Conservation (phyloP, 176 grass and related monocot species). For the Carex myosuroides region DNA sequence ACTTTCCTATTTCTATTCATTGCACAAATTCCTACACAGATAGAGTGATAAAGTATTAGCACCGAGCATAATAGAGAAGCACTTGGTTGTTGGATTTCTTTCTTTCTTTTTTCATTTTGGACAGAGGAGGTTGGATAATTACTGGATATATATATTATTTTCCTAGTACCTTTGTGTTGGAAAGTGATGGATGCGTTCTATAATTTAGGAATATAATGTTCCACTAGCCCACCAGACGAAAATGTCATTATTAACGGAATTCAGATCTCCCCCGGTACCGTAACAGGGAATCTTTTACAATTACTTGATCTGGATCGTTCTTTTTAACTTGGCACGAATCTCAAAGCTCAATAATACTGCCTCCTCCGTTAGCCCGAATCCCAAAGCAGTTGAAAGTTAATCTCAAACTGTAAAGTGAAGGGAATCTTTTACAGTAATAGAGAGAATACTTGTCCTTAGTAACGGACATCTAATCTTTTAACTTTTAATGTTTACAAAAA, state of each 20-base stretch:
- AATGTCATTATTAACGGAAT: background rate
- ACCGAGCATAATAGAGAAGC: background rate
- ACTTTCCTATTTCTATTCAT: background rate
- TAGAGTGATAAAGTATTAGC: background rate
- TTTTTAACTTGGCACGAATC: too few species aligned
- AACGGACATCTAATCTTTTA: background rate
- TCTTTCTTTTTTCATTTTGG: background rate
- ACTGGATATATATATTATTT: background rate
- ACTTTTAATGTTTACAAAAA: too few species aligned
- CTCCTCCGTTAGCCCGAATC: too few species aligned
- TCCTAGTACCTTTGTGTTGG: background rate
- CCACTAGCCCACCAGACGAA: background rate
- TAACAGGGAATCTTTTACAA: too few species aligned
- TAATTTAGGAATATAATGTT: background rate
- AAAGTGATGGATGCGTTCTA: background rate
- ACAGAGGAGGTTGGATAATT: background rate
- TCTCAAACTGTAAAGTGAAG: too few species aligned
- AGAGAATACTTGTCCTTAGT: too few species aligned
- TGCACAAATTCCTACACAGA: background rate
- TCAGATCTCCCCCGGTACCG: too few species aligned
- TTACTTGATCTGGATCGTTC: too few species aligned
- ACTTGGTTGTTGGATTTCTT: slow-evolving; percentile 5
- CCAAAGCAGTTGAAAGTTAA: too few species aligned
- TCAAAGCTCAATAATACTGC: too few species aligned
- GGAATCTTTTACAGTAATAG: too few species aligned